Base-by-base conservation (phyloP, 371 early-diverging fungal species). In the Syncephalastrum racemosum region DNA sequence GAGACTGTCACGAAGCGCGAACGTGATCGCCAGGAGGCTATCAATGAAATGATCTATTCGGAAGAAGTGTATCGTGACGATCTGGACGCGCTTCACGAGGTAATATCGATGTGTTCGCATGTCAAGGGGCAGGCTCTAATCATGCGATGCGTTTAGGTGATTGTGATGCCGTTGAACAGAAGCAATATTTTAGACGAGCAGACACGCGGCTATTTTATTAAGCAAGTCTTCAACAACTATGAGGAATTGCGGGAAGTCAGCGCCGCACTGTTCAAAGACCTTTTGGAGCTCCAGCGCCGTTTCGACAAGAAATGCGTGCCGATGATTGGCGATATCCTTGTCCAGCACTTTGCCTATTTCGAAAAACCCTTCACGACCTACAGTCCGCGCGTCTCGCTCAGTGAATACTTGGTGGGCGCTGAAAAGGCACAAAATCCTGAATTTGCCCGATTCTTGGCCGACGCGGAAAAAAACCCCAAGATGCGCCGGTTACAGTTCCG, bases 41-140 rank as follows among this genome's bases (percentile, higher is more conserved):
- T 97, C 56, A 94, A 89, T 70, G 98, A 97, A 66, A 64, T 96
- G 62, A 90, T 97, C 31, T 85, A 91, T 52, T 92, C 91, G 3
- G 97, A 96, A 69, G 84, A 86, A 60, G 91, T 90, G 58, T 97
- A 90, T 70, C 90, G 91, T 22, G 81, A 82, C 22, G 97, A 97
- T 64, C 50, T 83, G 18, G 58, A 68, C 4, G 56, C 70, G 0
- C 36, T 82, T 18, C 53, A 66, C 24, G 68, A 77, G 36, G 48
- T 58, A 53, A 24, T 36, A 46, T 45, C 2, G 14, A 7, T 4
- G 3, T 16, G 31, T 18, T 10, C 25, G 14, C 5, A 25, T 52
- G 23, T 4, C 14, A 46, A 50, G 8, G n/a, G n/a, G 7, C 27
- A 50, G 49, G 20, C 5, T 36, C n/a, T 42, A n/a, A 46, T 7